Evolutionary conservation across 371 early-diverging fungal species (phyloP), one percentile per base, ranked within the genome.

Genomic region (Mortierella sp.): DNA sequence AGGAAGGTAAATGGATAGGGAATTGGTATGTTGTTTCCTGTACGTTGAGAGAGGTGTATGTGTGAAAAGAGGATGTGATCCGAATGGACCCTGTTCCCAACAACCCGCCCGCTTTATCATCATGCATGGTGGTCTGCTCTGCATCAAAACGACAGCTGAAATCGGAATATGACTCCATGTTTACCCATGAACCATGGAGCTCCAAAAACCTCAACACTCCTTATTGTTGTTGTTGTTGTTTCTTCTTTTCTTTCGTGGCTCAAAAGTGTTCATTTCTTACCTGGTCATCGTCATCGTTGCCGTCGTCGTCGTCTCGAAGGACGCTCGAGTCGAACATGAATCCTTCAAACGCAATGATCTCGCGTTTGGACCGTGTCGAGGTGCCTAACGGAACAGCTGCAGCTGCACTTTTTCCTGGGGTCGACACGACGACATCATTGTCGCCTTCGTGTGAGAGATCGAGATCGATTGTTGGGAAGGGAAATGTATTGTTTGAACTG

Each of bases 271-370:
- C 34, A 26, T 4, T 29, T 52, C 22, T 41, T 68, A 74, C 74
- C 63, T 68, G 39, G n/a, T n/a, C n/a, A n/a, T n/a, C n/a, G n/a
- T n/a, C n/a, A n/a, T n/a, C n/a, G n/a, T n/a, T n/a, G n/a, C n/a
- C n/a, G n/a, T n/a, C n/a, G n/a, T n/a, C n/a, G 10, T 63, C 50
- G 26, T 68, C 63, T 29, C 68, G 43, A 48, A 71, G 64, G 19
- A 66, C 43, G 22, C 79, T 66, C 24, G 74, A 66, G 58, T 79
- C 74, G 69, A 73, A 78, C 73, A 78, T 78, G 66, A 64, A 58
- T 48, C 72, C 79, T 52, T 72, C 73, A n/a, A 78, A n/a, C 16
- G 79, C 68, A 50, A 68, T 67, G 24, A 66, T 50, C 48, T 77
- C 77, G 4, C 77, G 71, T 63, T 67, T 53, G 22, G 45, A 55